Evolutionary conservation across 78 protist species (phyloP).

Genomic region (Dictyostelium citrinum): DNA sequence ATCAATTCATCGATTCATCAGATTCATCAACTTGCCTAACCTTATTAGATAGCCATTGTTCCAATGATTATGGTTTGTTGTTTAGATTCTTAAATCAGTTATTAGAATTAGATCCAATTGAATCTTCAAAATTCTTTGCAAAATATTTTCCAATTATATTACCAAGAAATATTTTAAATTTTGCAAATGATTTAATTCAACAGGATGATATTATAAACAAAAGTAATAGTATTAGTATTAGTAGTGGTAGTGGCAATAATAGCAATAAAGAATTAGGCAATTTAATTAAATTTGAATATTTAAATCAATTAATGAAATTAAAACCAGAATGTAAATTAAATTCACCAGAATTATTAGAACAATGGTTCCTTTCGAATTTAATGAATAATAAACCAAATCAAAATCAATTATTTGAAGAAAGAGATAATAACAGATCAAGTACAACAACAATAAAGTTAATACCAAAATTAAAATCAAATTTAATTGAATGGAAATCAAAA

Average conservation of each 20-base stretch:
- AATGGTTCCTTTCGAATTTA: conserved; percentile 37
- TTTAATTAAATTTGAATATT: conserved; percentile 15
- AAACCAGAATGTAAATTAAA: conserved; percentile 13
- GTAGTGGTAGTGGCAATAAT: neutral
- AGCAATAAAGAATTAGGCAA: neutral
- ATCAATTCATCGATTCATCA: conserved; percentile 15
- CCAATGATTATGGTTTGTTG: conserved; percentile 18
- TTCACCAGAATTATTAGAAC: neutral
- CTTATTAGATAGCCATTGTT: neutral
- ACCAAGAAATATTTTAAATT: conserved; percentile 27
- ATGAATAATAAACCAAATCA: neutral
- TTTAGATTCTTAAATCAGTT: conserved; percentile 40
- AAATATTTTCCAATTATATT: conserved; percentile 29
- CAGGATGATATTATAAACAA: neutral
- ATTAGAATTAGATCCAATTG: conserved; percentile 3
- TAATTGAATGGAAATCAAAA: conserved; percentile 30
- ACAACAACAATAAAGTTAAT: neutral
- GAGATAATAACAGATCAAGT: neutral
- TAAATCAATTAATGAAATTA: conserved; percentile 4
- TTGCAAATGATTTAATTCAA: neutral
- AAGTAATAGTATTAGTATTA: neutral
- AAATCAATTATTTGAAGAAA: conserved; percentile 4
- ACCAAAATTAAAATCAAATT: conserved; percentile 10
- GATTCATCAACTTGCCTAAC: neutral
- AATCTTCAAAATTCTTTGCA: conserved; percentile 30